phyloP scores from a whole-genome alignment of 2,329 filamentous ascomycete species.

The Phyllosticta ampelicida region DNA sequence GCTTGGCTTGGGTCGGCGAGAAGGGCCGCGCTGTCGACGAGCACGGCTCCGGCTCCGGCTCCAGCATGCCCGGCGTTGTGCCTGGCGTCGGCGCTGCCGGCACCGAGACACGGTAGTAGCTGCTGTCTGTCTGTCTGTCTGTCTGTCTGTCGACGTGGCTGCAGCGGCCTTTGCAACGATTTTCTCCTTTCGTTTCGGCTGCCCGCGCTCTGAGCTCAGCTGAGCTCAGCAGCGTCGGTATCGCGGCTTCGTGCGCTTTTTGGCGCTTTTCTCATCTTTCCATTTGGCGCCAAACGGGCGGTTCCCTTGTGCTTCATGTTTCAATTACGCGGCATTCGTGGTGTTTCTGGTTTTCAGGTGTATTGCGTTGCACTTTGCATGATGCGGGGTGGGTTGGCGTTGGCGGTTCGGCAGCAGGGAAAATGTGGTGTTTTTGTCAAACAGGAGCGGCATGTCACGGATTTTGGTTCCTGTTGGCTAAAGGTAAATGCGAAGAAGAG shows the following conservation, averaged over 20 bases:
- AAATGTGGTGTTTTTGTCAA: too few species aligned
- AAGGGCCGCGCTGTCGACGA: background rate
- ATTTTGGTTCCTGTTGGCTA: background rate
- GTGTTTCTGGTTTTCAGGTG: background rate
- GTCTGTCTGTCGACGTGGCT: too few species aligned
- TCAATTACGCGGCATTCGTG: background rate
- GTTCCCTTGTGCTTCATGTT: background rate
- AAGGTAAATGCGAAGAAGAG: constrained; percentile 4
- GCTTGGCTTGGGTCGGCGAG: background rate
- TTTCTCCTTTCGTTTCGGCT: background rate
- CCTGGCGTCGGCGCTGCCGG: background rate
- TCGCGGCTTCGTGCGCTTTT: too few species aligned
- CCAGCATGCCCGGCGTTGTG: background rate
- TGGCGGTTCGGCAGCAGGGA: background rate
- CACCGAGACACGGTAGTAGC: background rate
- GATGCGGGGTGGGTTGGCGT: background rate
- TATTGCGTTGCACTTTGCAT: background rate
- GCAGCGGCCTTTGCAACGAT: background rate
- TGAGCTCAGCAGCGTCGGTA: background rate
- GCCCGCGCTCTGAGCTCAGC: background rate
- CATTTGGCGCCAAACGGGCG: background rate
- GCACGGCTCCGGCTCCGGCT: background rate
- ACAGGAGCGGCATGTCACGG: too few species aligned
- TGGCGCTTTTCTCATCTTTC: background rate
- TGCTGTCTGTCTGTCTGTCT: too few species aligned